phyloP scores from a whole-genome alignment of 2,329 filamentous ascomycete genomes.

The Cladosporium sp. region DNA sequence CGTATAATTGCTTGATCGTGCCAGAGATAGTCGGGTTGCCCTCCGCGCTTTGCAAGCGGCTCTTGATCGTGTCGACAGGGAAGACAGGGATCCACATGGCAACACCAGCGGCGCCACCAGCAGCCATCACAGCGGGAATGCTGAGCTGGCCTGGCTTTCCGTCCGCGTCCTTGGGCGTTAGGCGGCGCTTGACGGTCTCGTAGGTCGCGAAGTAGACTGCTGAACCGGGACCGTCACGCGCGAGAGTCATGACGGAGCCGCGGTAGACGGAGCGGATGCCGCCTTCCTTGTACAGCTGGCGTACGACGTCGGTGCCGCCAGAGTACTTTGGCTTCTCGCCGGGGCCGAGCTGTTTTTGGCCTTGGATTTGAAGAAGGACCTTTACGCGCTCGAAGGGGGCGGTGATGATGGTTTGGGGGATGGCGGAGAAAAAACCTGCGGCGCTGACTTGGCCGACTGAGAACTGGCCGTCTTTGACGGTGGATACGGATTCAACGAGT shows the following conservation, averaged over 20 bases:
- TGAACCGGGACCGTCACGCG: conserved; percentile 87
- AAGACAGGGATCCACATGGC: conserved; percentile 99
- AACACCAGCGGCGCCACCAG: conserved; percentile 86
- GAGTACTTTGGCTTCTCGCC: conserved; percentile 92
- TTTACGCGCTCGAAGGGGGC: conserved; percentile 98
- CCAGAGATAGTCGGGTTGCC: conserved; percentile 78
- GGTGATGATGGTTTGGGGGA: conserved; percentile 98
- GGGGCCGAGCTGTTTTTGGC: conserved; percentile 79
- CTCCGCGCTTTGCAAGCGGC: conserved; percentile 85
- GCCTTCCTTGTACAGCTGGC: conserved; percentile 88
- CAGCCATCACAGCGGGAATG: conserved; percentile 77
- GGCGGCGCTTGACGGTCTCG: conserved; percentile 85
- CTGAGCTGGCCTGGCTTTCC: conserved; percentile 74
- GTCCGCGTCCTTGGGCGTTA: conserved; percentile 79
- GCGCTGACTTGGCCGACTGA: conserved; percentile 84
- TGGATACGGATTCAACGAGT: conserved; percentile 71
- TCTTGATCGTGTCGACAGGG: conserved; percentile 96
- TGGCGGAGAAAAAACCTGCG: conserved; percentile 95
- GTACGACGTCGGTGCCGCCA: conserved; percentile 85
- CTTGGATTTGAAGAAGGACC: conserved; percentile 96
- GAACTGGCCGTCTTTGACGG: conserved; percentile 69
- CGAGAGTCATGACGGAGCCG: conserved; percentile 85
- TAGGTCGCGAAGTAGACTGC: conserved; percentile 98
- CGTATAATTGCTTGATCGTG: conserved; percentile 81
- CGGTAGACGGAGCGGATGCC: conserved; percentile 91